Conservation (phyloP, 2,329 filamentous ascomycete genomes). For the Claviceps citrina region DNA sequence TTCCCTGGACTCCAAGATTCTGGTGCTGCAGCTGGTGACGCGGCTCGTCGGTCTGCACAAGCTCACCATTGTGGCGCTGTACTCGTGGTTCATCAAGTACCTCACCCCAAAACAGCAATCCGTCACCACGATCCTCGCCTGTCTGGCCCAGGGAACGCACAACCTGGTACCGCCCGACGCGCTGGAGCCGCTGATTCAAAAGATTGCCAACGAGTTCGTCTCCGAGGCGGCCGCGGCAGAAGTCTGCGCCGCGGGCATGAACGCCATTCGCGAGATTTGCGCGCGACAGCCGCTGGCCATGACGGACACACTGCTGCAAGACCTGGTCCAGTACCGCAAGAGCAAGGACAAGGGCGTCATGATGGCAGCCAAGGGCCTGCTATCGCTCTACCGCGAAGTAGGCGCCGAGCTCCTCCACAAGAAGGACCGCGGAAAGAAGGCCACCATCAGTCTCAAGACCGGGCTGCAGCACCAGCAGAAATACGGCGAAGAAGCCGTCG, state of each 20-base stretch:
- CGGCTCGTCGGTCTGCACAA: conserved; percentile 86
- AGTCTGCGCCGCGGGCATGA: conserved; percentile 81
- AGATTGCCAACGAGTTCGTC: conserved; percentile 97
- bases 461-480: conserved; percentile 62
- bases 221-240: conserved; percentile 85
- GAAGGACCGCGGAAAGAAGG: conserved; percentile 81
- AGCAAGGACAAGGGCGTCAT: conserved; percentile 98
- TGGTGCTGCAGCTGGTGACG: conserved; percentile 82
- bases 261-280: conserved; percentile 89
- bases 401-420: conserved; percentile 79
- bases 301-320: conserved; percentile 87
- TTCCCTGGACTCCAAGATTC: conserved; percentile 72
- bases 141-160: conserved; percentile 80
- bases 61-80: conserved; percentile 74
- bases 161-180: conserved; percentile 83
- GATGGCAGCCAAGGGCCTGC: conserved; percentile 89
- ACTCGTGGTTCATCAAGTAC: conserved; percentile 92
- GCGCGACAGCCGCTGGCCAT: conserved; percentile 88
- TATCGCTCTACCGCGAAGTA: conserved; percentile 83
- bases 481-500: conserved; percentile 64
- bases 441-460: conserved; percentile 62
- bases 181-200: conserved; percentile 76
- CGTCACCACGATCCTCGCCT: conserved; percentile 87
- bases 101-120: conserved; percentile 76
- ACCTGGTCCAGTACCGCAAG: conserved; percentile 88